phyloP scores from a whole-genome alignment of 2,329 filamentous ascomycete species.

The Ceratocystis albifundus region DNA sequence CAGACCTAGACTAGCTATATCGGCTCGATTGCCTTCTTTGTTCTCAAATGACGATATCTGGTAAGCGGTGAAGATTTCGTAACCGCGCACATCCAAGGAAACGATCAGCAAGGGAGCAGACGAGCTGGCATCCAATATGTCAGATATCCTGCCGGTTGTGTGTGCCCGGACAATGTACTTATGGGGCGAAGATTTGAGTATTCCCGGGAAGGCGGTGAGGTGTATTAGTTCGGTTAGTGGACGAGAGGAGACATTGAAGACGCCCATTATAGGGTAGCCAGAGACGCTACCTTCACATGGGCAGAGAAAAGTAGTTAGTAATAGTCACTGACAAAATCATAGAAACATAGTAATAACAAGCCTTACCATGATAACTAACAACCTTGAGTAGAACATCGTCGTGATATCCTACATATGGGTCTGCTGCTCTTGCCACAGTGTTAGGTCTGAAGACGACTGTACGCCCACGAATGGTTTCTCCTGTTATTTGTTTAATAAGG shows the following conservation, averaged over 20 bases:
- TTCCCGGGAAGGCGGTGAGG: constrained; percentile 61
- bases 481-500: constrained; percentile 72
- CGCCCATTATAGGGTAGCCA: constrained; percentile 64
- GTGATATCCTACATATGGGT: constrained; percentile 64
- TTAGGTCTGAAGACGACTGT: constrained; percentile 75
- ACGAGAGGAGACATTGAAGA: constrained; percentile 67
- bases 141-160: constrained; percentile 50
- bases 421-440: constrained; percentile 57
- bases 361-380: constrained; percentile 59
- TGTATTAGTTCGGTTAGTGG: constrained; percentile 57
- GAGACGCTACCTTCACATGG: constrained; percentile 38
- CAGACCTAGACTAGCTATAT: constrained; percentile 62
- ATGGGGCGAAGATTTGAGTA: constrained; percentile 32
- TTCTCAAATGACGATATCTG: constrained; percentile 49
- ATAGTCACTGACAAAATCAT: neutral
- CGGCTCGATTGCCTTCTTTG: constrained; percentile 33
- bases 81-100: constrained; percentile 53
- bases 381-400: constrained; percentile 65
- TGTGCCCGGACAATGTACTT: constrained; percentile 67
- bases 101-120: constrained; percentile 46
- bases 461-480: constrained; percentile 54
- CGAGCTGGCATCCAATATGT: constrained; percentile 36
- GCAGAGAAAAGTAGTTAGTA: neutral
- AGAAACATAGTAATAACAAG: neutral
- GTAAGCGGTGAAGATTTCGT: constrained; percentile 71